Base-by-base conservation (phyloP, 345 rosid species). In the Bruguiera sexangula region DNA sequence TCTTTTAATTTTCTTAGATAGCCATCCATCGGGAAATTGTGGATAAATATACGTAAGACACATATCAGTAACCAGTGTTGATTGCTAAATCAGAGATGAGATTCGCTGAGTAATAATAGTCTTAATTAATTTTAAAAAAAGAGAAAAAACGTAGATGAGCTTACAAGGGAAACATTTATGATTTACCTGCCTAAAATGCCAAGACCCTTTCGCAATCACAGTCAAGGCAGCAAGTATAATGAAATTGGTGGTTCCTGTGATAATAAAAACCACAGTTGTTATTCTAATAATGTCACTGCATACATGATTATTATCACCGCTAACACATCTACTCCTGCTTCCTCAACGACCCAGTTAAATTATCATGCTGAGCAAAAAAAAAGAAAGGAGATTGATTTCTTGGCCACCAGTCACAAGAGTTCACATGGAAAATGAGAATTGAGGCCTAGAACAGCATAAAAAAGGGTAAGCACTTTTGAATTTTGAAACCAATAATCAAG, bases 181-280 rank as follows among this genome's bases (percentile, higher is more conserved):
- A 58, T 53, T 69, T 55, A 93, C 98, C 94, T 91, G 98, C 69
- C 98, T 87, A 76, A 87, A 89, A 79, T 89, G 81, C 91, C 92
- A 91, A 62, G 97, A 66, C 63, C 97, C 93, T 80, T 86, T 83
- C 21, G 88, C 69, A 70, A 91, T 66, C 82, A 89, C 70, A 57
- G 96, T 93, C 87, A 93, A 77, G 59, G 87, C 76, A 71, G 96
- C 91, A 68, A 93, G 78, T 80, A 91, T 80, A 55, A 85, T 76
- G 66, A 93, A 93, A 75, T 93, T 93, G 8, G 91, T 87, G 87
- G 97, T 93, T 63, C 98, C 98, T 93, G 85, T 21, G 19, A 67
- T 52, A 69, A 55, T 48, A 36, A 66, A 30, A 37, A 21, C 48
- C 10, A 7, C n/a, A 66, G 6, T 53, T n/a, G 57, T 53, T 53